A percentile compares a stretch with the other conserved stretches of the same genome.
Conservation (phyloP, 2,329 filamentous ascomycete genomes). For the Aureobasidium vineae region DNA sequence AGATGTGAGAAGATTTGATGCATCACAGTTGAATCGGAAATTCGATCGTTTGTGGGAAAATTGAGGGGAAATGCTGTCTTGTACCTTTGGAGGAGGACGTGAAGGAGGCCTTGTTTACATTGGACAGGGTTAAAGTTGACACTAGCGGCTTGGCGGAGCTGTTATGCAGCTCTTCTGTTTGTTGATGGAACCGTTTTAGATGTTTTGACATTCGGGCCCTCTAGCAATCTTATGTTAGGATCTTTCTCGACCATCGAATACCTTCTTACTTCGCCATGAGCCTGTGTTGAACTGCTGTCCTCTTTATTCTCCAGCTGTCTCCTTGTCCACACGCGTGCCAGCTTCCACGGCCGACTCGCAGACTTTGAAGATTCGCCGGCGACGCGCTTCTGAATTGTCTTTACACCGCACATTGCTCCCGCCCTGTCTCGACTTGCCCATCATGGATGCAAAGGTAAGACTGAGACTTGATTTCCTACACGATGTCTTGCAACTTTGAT, state of each 20-base stretch:
- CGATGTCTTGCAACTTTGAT: not conserved
- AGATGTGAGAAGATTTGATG: not conserved
- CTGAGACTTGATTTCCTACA: conserved; percentile 20
- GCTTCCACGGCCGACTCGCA: conserved; percentile 11
- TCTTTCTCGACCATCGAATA: conserved; percentile 20
- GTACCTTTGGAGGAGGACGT: conserved; percentile 1
- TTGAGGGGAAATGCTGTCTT: not conserved
- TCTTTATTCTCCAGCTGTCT: conserved; percentile 12
- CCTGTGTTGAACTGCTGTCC: conserved; percentile 14
- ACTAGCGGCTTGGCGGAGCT: conserved; percentile 13
- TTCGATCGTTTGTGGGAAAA: conserved; percentile 7
- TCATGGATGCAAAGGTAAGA: conserved; percentile 49
- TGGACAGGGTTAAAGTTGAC: conserved; percentile 15
- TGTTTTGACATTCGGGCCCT: conserved; percentile 18
- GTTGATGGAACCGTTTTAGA: conserved; percentile 18
- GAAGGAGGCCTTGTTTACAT: conserved; percentile 18
- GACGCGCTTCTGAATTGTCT: conserved; percentile 16
- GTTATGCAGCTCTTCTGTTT: conserved; percentile 20
- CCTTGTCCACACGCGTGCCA: conserved; percentile 3
- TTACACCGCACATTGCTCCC: conserved; percentile 21
- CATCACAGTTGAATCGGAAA: not conserved
- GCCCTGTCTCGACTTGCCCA: conserved; percentile 28
- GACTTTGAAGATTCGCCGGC: conserved; percentile 17
- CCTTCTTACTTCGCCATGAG: conserved; percentile 25
- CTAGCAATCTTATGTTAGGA: conserved; percentile 25